These are phyloP conservation scores for Polytrichum commune DNA, from an alignment of 225 moss, liverwort and hornwort genomes.

Conservation along the genomic window DNA sequence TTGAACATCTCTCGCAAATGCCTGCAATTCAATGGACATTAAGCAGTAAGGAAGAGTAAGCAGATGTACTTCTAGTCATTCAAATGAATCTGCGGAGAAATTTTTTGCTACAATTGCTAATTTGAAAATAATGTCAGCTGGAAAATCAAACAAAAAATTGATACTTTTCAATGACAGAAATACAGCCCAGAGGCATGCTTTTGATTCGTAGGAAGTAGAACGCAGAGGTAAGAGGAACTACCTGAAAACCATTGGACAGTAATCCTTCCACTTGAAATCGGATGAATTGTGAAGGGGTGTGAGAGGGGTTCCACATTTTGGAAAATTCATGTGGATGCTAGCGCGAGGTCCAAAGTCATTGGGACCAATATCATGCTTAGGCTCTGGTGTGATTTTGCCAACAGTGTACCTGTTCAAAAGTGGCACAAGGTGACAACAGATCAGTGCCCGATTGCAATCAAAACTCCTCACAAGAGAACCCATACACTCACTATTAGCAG, in stretches of 20 bases:
- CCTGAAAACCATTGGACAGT: conserved; percentile 99
- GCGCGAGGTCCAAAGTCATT: conserved; percentile 87
- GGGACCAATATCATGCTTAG: conserved; percentile 71
- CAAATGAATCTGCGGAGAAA: too few species aligned
- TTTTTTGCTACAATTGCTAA: too few species aligned
- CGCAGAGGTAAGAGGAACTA: conserved; percentile 17
- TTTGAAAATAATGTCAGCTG: too few species aligned
- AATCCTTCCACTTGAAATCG: conserved; percentile 99
- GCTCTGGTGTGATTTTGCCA: conserved; percentile 91
- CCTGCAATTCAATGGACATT: conserved; percentile 31
- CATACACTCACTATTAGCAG: too few species aligned
- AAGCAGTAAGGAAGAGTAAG: too few species aligned
- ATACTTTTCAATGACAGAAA: neutral
- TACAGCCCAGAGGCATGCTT: neutral
- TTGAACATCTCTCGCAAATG: conserved; percentile 95
- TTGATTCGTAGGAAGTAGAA: conserved; percentile 1
- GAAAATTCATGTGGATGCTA: conserved; percentile 91
- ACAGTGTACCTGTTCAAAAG: conserved; percentile 76
- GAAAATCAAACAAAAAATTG: too few species aligned
- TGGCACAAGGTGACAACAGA: too few species aligned
- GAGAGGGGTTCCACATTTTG: conserved; percentile 73
- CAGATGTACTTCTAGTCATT: too few species aligned
- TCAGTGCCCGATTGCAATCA: too few species aligned
- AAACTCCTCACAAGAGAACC: too few species aligned
- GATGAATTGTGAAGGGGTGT: conserved; percentile 91